Base-by-base conservation (phyloP, 306 rosid genomes). In the Carpinus viminea region DNA sequence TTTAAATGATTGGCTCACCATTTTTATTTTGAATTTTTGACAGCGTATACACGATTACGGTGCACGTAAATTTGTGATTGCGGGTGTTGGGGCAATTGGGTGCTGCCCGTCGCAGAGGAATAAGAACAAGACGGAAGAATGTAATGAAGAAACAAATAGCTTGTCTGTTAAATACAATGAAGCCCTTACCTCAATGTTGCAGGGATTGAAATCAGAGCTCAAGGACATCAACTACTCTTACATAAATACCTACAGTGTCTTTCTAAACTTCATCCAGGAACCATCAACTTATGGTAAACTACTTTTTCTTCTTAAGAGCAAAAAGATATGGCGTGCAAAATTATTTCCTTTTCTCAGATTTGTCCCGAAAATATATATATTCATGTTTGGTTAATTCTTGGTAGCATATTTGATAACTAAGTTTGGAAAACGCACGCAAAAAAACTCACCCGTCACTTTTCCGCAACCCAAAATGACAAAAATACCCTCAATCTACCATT, bases 101-200 rank as follows among this genome's bases (percentile, higher is more conserved):
- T 94, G 98, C 82, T 74, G 91, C 60, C 98, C 98, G 3, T 48
- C 85, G 1, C 77, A 36, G 66, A 94, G 97, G 85, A 45, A 76
- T 17, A 75, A 76, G 79, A 76, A 66, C 83, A 28, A 66, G 18
- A 45, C 70, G 21, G 88, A 41, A 17, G 79, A 86, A 70, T 94
- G 98, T 72, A 57, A 82, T 47, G 74, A 70, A 18, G 95, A 86
- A 13, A 73, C 84, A 21, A 94, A 92, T 74, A 5, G 24, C 2
- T 59, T 79, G 88, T 56, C 89, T 0, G 0, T 47, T 0, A 76
- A 76, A 31, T 94, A 86, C 82, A 90, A 91, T 75, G 76, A 68
- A 57, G 83, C 5, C 47, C 91, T 92, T 52, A 78, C 79, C 48
- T 78, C 89, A 26, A 86, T 79, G 87, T 75, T 94, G 80, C 74